phyloP scores from a whole-genome alignment of 2,329 filamentous ascomycete species.

The Exophiala sp. region DNA sequence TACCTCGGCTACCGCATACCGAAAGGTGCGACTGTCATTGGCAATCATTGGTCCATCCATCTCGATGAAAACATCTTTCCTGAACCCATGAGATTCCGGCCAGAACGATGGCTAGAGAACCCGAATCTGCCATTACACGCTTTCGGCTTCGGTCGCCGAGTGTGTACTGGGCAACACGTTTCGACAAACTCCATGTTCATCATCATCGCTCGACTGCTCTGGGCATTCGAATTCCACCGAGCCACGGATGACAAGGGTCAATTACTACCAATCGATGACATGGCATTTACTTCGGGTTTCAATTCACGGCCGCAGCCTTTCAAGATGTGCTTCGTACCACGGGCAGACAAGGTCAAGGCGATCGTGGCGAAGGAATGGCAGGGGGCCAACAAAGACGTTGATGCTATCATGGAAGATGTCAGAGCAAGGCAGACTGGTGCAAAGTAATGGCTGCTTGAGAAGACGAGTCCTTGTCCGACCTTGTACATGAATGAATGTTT shows the following conservation, averaged over 20 bases:
- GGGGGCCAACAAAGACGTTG: too few species aligned
- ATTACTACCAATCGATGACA: slow-evolving; percentile 51
- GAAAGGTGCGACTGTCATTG: slow-evolving; percentile 41
- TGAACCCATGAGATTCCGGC: background rate
- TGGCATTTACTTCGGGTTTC: slow-evolving; percentile 31
- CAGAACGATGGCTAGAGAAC: slow-evolving; percentile 25
- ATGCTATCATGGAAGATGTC: too few species aligned
- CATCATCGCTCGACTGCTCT: slow-evolving; percentile 52
- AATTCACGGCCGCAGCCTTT: slow-evolving; percentile 20
- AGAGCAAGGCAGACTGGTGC: too few species aligned
- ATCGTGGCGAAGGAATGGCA: too few species aligned
- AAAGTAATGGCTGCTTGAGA: too few species aligned
- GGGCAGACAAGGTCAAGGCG: too few species aligned
- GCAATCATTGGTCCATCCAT: slow-evolving; percentile 45
- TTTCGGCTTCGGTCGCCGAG: slow-evolving; percentile 55
- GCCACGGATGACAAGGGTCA: background rate
- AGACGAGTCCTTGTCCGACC: too few species aligned
- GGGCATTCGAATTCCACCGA: slow-evolving; percentile 14
- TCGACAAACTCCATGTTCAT: slow-evolving; percentile 44
- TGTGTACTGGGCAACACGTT: slow-evolving; percentile 39
- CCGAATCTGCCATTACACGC: slow-evolving; percentile 47
- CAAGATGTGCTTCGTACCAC: background rate
- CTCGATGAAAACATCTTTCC: slow-evolving; percentile 29
- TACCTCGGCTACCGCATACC: slow-evolving; percentile 52
- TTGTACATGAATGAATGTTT: too few species aligned